phyloP scores from a whole-genome alignment of 2,329 filamentous ascomycete genomes.

The Helminthosporium solani region DNA sequence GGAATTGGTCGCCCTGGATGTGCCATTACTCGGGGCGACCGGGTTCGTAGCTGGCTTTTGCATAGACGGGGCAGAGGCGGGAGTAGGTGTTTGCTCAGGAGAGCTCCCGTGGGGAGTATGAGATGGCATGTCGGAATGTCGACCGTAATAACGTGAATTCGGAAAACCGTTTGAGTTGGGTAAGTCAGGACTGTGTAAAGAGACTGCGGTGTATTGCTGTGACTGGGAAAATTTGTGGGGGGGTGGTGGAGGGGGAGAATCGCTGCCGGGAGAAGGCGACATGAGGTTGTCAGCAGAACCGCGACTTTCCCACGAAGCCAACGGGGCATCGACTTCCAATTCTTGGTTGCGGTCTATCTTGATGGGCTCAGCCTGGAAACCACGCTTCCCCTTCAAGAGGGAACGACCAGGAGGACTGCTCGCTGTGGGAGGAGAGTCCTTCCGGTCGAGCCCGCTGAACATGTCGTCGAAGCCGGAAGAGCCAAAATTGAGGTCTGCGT shows the following conservation, averaged over 20 bases:
- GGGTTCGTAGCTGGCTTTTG: slow-evolving; percentile 37
- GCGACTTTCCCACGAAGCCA: slow-evolving; percentile 55
- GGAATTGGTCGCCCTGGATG: slow-evolving; percentile 29
- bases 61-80: slow-evolving; percentile 33
- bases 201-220: slow-evolving; percentile 32
- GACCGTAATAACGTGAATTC: slow-evolving; percentile 29
- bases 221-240: slow-evolving; percentile 31
- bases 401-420: slow-evolving; percentile 32
- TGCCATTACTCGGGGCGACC: slow-evolving; percentile 34
- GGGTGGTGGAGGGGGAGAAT: slow-evolving; percentile 36
- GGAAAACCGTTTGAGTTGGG: slow-evolving; percentile 25
- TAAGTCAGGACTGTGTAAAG: slow-evolving; percentile 35
- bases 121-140: slow-evolving; percentile 28
- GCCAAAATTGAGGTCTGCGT: slow-evolving; percentile 40
- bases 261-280: slow-evolving; percentile 38
- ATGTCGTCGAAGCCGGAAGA: slow-evolving; percentile 53
- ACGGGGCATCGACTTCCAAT: slow-evolving; percentile 49
- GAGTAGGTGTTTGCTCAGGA: slow-evolving; percentile 27
- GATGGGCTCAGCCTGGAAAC: slow-evolving; percentile 45
- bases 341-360: slow-evolving; percentile 43
- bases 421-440: slow-evolving; percentile 30
- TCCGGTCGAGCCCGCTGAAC: slow-evolving; percentile 44
- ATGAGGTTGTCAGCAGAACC: slow-evolving; percentile 54
- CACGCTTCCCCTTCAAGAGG: slow-evolving; percentile 37
- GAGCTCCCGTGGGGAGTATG: slow-evolving; percentile 23